These are phyloP conservation scores for Tylopilus sp. DNA, from an alignment of 768 basidiomycete genomes.

Conservation along the genomic window DNA sequence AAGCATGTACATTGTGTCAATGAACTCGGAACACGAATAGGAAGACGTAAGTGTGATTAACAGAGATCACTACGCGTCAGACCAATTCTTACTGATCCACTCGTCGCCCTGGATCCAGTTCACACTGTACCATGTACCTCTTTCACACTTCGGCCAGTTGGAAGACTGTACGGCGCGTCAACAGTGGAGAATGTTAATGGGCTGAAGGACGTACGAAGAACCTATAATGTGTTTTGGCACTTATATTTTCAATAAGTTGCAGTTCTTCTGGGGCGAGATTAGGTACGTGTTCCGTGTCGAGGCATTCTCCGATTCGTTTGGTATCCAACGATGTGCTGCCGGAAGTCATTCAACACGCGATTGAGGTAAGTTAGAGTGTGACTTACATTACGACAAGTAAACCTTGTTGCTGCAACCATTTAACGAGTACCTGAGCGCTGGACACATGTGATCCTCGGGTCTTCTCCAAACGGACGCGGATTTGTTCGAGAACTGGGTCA, in stretches of 20 bases:
- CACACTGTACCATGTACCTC: too few relatives aligned
- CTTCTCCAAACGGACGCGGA: constrained; percentile 29
- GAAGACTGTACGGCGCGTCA: constrained; percentile 10
- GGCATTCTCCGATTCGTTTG: constrained; percentile 32
- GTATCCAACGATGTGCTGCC: constrained; percentile 33
- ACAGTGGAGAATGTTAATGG: neutral
- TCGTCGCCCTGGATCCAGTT: neutral
- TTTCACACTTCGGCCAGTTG: constrained; percentile 13
- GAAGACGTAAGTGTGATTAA: too few relatives aligned
- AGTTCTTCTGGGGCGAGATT: constrained; percentile 27
- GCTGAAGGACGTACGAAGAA: constrained; percentile 24
- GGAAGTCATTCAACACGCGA: neutral
- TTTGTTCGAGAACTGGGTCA: constrained; percentile 34
- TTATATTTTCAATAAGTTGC: constrained; percentile 23
- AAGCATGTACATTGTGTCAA: too few relatives aligned
- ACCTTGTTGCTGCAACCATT: constrained; percentile 30
- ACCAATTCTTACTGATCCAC: neutral
- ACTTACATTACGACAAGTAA: constrained; percentile 32
- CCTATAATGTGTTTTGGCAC: constrained; percentile 21
- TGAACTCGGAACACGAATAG: too few relatives aligned
- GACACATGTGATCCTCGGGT: constrained; percentile 27
- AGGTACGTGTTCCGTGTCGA: constrained; percentile 28
- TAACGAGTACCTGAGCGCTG: constrained; percentile 27
- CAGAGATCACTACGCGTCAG: neutral
- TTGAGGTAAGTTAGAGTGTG: too few relatives aligned